Evolutionary conservation across 257 asterid genomes (phyloP), one percentile per base, ranked within the genome.

Genomic region (Gardenia jasminoides): DNA sequence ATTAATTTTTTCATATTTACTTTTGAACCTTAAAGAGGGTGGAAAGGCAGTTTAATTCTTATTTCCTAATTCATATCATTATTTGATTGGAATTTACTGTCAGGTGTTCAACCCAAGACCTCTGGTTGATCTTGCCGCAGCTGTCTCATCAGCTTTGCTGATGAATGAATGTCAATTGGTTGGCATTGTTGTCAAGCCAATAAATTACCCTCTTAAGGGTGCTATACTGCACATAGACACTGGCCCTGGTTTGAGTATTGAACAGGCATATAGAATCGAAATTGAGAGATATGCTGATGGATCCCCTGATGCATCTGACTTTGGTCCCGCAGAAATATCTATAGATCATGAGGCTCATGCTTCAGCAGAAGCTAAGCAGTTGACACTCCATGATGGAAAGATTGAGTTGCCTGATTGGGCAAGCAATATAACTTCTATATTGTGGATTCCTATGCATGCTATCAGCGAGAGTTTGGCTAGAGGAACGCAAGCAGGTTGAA

Each of bases 91-190:
- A 54, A 76, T 77, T 78, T 17, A 47, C 79, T 76, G 78, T 39
- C 84, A 96, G 99, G 99, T 96, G 76, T 93, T 94, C 50, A 88
- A 84, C 77, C 97, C 97, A 78, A 96, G 99, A 89, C 79, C 96
- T 83, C 88, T 96, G 87, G 98, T 96, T 83, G 97, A 93, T 90
- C 98, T 96, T 82, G 87, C 89, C 80, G 94, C 97, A 81, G 98
- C 99, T 77, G 92, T 96, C 84, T 92, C 99, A 81, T 93, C 99
- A 74, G 97, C 93, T 85, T 88, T 96, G 88, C 91, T 96, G 84
- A 92, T 93, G 89, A 96, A 93, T 88, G 97, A 93, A 85, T 68
- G 92, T 82, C 99, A 96, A 83, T 92, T 97, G 98, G 89, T 96
- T 68, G 99, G 99, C 75, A 88, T 96, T 74, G 86, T 92, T 88